Evolutionary conservation across 768 basidiomycete genomes (phyloP), one percentile per base, ranked within the genome.

Genomic region (Lactifluus rugatus): DNA sequence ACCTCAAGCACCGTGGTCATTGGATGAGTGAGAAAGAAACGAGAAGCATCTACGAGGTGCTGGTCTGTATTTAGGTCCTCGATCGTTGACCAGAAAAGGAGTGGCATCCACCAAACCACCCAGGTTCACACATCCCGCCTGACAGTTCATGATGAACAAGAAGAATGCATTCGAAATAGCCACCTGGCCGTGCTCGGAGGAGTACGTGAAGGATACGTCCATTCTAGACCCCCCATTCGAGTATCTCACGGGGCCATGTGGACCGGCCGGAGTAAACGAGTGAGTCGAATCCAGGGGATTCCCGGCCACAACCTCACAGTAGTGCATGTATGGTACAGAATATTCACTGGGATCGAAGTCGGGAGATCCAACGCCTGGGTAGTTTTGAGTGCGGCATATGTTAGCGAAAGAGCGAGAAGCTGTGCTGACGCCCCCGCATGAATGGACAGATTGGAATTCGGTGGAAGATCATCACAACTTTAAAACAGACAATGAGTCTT

Each of bases 161-260:
- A 54, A n/a, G 31, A 28, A 34, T 16, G 48, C 48, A 10, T 60
- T 54, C 48, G 53, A 60, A 17, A 9, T 60, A 13, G 26, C 11
- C 19, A 34, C 39, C 34, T 59, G 58, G 58, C 53, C 53, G 9
- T 49, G 53, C 34, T 50, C 58, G 25, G 58, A 59, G 25, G 52
- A 49, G 25, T 58, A 54, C 17, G 23, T 49, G 47, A 54, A 49
- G 41, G 17, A 54, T 16, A 31, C 17, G 28, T 39, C 42, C 16
- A 45, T 60, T 9, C 2, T 60, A 46, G 10, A 19, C 11, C 48
- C 58, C 10, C 34, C 48, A 14, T 54, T 50, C 19, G 42, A 59
- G 31, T 26, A 17, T 5, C 32, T 50, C 58, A 2, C 8, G 5
- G 53, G 53, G 10, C 26, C 48, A 45, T 28, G 19, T n/a, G 50